phyloP scores from a whole-genome alignment of 139 green algal genomes.

The Astrephomene gubernaculifera region DNA sequence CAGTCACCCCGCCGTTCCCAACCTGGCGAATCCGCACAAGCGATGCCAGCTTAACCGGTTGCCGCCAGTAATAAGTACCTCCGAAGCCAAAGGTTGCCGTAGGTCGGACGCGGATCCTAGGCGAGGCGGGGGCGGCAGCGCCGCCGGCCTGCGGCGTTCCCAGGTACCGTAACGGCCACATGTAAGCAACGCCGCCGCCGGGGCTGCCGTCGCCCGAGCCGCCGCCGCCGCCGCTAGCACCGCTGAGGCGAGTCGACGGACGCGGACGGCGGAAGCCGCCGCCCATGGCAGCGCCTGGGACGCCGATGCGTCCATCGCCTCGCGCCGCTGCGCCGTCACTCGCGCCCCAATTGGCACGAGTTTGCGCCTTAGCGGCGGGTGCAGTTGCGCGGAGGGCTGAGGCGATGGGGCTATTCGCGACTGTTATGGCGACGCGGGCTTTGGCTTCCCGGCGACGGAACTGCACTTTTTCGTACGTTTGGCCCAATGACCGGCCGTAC shows the following conservation, averaged over 20 bases:
- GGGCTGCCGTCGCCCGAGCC: background rate
- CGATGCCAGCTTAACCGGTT: background rate
- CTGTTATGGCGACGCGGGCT: background rate
- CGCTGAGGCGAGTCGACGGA: too few species aligned
- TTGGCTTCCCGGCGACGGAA: slow-evolving; percentile 20
- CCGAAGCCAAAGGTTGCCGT: background rate
- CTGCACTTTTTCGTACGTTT: background rate
- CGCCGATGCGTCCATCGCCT: background rate
- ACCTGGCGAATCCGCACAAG: background rate
- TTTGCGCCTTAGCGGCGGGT: background rate
- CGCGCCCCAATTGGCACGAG: background rate
- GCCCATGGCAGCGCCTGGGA: background rate
- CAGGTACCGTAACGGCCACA: background rate
- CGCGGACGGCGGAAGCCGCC: background rate
- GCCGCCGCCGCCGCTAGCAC: background rate
- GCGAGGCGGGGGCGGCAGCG: background rate
- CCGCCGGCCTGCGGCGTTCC: too few species aligned
- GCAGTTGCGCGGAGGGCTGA: background rate
- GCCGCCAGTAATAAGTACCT: slow-evolving; percentile 37
- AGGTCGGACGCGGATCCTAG: too few species aligned
- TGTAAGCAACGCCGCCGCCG: background rate
- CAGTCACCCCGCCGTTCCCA: background rate
- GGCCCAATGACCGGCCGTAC: background rate
- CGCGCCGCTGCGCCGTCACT: too few species aligned
- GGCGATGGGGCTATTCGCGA: background rate